phyloP scores from a whole-genome alignment of 805 yeast species.

The Zygotorulaspora danielsina region DNA sequence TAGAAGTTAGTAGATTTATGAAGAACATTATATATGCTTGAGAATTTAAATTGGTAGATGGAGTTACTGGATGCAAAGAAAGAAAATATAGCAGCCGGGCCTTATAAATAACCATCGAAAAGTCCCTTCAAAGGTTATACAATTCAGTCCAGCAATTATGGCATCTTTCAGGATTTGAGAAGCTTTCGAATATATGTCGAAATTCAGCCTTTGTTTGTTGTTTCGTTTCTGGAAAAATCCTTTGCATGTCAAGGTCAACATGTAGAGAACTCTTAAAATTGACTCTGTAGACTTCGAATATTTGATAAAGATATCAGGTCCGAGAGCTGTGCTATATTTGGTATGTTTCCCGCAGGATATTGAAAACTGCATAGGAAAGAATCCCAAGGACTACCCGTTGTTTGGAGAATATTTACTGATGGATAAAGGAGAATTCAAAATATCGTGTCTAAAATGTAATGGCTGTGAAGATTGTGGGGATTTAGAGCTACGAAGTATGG shows the following conservation, averaged over 20 bases:
- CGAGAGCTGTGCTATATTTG: neutral
- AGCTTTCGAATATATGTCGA: conserved; percentile 3
- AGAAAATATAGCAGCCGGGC: conserved; percentile 1
- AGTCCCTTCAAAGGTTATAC: conserved; percentile 1
- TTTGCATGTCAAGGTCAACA: conserved; percentile 5
- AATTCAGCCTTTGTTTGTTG: neutral
- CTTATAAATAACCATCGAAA: conserved; percentile 5
- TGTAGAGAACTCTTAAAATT: conserved; percentile 6
- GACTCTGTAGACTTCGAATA: conserved; percentile 6
- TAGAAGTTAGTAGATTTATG: no score
- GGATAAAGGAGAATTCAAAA: neutral
- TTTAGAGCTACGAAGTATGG: neutral
- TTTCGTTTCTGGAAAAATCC: neutral
- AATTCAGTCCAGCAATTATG: conserved; percentile 4
- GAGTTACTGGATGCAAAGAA: neutral
- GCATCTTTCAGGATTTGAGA: conserved; percentile 7
- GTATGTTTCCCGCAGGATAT: conserved; percentile 3
- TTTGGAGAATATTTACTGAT: neutral
- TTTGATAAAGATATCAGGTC: conserved; percentile 8
- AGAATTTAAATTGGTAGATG: neutral
- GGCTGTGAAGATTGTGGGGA: conserved; percentile 4
- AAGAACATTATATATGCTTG: no score
- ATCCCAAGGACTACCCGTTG: neutral
- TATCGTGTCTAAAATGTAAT: neutral
- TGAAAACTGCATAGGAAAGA: conserved; percentile 8